Conservation (phyloP, 805 yeast genomes). For the Wickerhamomyces tratensis region DNA sequence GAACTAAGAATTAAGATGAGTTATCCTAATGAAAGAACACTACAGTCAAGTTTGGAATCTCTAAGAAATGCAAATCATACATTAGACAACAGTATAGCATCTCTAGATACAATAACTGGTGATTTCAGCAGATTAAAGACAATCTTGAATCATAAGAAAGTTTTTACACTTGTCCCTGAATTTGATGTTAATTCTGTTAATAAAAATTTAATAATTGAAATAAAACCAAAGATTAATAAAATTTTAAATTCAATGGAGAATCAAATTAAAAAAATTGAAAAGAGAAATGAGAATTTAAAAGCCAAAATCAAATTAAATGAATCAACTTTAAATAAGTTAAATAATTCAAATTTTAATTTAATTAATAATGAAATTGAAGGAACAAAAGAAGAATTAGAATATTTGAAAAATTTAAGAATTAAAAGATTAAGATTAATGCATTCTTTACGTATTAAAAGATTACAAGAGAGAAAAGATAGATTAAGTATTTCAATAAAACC, state of each 20-base stretch:
- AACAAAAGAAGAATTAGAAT: too few species aligned
- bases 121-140: constrained; percentile 30
- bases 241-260: constrained; percentile 22
- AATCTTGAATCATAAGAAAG: constrained; percentile 33
- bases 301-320: constrained; percentile 31
- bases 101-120: constrained; percentile 22
- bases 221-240: constrained; percentile 31
- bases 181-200: constrained; percentile 33
- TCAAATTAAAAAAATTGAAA: constrained; percentile 24
- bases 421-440: too few species aligned
- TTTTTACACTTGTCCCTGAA: constrained; percentile 43
- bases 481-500: too few species aligned
- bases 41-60: constrained; percentile 22
- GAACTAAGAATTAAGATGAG: constrained; percentile 2
- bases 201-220: constrained; percentile 23
- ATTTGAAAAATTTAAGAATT: too few species aligned
- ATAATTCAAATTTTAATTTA: too few species aligned
- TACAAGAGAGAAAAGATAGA: too few species aligned
- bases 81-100: constrained; percentile 22
- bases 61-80: constrained; percentile 25
- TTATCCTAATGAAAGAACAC: constrained; percentile 7
- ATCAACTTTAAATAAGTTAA: too few species aligned
- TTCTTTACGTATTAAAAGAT: too few species aligned
- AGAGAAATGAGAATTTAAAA: constrained; percentile 22
- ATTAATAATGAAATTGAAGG: too few species aligned